Percentiles rank a stretch among this genome's conserved stretches.
Evolutionary conservation across 1,284 basidiomycete genomes (phyloP).

Genomic region (Leccinum colubrinum): DNA sequence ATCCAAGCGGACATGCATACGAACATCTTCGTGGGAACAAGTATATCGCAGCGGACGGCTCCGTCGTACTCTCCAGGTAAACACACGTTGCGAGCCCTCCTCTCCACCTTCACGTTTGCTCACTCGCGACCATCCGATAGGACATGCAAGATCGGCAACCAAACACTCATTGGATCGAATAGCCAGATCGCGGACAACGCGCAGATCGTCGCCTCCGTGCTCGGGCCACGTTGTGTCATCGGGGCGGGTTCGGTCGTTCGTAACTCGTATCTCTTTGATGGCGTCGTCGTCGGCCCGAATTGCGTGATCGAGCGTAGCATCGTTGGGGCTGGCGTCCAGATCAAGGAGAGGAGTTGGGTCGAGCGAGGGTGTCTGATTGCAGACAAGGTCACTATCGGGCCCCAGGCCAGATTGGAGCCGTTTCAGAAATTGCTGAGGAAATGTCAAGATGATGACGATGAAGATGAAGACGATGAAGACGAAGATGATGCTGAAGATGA

Average conservation of each 20-base stretch:
- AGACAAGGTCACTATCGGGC: slow-evolving; percentile 77
- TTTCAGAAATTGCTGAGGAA: slow-evolving; percentile 71
- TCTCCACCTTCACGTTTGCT: background rate
- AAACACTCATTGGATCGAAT: slow-evolving; percentile 78
- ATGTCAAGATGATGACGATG: slow-evolving; percentile 34
- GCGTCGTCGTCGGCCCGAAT: slow-evolving; percentile 73
- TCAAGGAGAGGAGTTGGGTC: slow-evolving; percentile 66
- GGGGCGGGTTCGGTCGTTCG: slow-evolving; percentile 62
- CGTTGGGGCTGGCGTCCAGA: slow-evolving; percentile 71
- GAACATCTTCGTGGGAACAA: slow-evolving; percentile 84
- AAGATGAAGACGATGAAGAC: slow-evolving; percentile 30
- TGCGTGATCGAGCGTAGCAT: slow-evolving; percentile 78
- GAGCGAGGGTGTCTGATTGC: slow-evolving; percentile 76
- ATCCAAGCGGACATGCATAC: slow-evolving; percentile 79
- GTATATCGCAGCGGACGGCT: slow-evolving; percentile 78
- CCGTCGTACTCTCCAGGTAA: slow-evolving; percentile 75
- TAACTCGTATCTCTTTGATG: slow-evolving; percentile 83
- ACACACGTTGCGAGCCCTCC: slow-evolving; percentile 16
- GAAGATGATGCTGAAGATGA: slow-evolving; percentile 37
- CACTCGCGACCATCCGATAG: slow-evolving; percentile 31
- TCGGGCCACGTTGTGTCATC: slow-evolving; percentile 74
- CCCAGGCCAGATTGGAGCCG: slow-evolving; percentile 62
- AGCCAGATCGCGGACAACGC: slow-evolving; percentile 65
- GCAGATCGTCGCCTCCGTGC: slow-evolving; percentile 66
- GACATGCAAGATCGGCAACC: slow-evolving; percentile 81